A percentile compares a stretch with the other conserved stretches of the same genome.
Conservation (phyloP, 441 rosid species). For the Gossypium schwendimanii region DNA sequence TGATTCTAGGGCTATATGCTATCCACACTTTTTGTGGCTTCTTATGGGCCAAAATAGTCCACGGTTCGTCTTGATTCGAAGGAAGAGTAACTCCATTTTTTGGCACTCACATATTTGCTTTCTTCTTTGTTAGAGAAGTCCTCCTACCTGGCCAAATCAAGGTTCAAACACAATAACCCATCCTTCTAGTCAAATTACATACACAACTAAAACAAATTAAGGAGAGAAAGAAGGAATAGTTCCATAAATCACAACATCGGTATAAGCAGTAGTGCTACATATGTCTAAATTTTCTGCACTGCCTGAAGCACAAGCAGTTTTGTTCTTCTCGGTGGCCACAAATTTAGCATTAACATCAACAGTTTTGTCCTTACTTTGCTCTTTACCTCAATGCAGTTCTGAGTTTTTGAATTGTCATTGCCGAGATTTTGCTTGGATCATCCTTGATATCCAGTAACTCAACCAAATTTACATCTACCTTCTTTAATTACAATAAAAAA, state of each 20-base stretch:
- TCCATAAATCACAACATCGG: background rate
- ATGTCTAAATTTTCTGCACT: slow-evolving; percentile 5
- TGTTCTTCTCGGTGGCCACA: slow-evolving; percentile 25
- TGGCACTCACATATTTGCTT: slow-evolving; percentile 22
- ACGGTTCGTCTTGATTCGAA: slow-evolving; percentile 47
- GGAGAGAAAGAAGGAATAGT: background rate
- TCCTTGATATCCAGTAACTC: slow-evolving; percentile 31
- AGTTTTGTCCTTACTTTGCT: slow-evolving; percentile 16
- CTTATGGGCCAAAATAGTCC: slow-evolving; percentile 84
- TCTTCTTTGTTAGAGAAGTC: slow-evolving; percentile 19
- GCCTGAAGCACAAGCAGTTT: slow-evolving; percentile 31
- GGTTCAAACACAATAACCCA: slow-evolving; percentile 1
- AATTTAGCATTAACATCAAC: slow-evolving; percentile 28
- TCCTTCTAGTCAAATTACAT: background rate
- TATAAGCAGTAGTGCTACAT: background rate
- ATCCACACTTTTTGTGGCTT: slow-evolving; percentile 85
- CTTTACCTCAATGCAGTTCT: slow-evolving; percentile 52
- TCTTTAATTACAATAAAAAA: background rate
- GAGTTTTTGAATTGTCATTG: slow-evolving; percentile 71
- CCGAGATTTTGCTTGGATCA: slow-evolving; percentile 38
- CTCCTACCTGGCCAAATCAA: slow-evolving; percentile 25
- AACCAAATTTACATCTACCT: background rate
- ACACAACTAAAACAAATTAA: background rate
- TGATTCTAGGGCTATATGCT: slow-evolving; percentile 66
- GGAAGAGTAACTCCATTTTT: slow-evolving; percentile 18